These are phyloP conservation scores for Amphirosellinia nigrospora DNA, from an alignment of 495 filamentous ascomycete genomes.

Conservation along the genomic window DNA sequence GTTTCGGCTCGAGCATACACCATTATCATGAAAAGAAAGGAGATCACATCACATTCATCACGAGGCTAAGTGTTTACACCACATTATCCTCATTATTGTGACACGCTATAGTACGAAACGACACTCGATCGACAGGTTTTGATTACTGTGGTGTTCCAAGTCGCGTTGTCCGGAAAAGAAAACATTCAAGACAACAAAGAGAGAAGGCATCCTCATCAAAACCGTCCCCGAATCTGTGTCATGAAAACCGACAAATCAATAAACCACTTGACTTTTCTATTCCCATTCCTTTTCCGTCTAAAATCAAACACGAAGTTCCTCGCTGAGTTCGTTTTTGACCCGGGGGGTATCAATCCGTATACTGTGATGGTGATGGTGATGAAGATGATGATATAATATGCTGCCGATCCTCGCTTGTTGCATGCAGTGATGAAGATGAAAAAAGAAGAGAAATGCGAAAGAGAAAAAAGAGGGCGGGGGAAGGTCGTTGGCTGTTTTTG, in stretches of 20 bases:
- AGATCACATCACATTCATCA: not conserved
- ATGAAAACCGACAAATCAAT: not conserved
- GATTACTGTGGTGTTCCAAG: not conserved
- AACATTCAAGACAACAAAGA: not conserved
- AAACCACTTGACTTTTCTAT: not conserved
- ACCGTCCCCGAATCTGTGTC: not conserved
- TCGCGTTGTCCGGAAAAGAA: not conserved
- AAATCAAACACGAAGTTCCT: slow-evolving; percentile 8
- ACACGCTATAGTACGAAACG: not conserved
- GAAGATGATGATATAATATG: slow-evolving; percentile 14
- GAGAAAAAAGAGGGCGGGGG: not conserved
- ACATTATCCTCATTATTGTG: not conserved
- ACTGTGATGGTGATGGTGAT: slow-evolving; percentile 13
- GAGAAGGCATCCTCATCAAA: slow-evolving; percentile 1
- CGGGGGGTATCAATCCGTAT: slow-evolving; percentile 22
- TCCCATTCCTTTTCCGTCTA: not conserved
- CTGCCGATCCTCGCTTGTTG: slow-evolving; percentile 21
- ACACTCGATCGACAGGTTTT: not conserved
- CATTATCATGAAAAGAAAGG: too few relatives aligned
- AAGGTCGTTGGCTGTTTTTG: not conserved
- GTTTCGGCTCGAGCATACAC: too few relatives aligned
- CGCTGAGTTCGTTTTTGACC: not conserved
- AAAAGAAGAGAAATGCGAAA: not conserved
- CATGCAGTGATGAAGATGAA: slow-evolving; percentile 6
- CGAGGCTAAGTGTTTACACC: not conserved